A percentile compares a stretch with the other conserved stretches of the same genome.
These are phyloP conservation scores for Syzygium aromaticum DNA, from an alignment of 345 rosid genomes.

Conservation along the genomic window DNA sequence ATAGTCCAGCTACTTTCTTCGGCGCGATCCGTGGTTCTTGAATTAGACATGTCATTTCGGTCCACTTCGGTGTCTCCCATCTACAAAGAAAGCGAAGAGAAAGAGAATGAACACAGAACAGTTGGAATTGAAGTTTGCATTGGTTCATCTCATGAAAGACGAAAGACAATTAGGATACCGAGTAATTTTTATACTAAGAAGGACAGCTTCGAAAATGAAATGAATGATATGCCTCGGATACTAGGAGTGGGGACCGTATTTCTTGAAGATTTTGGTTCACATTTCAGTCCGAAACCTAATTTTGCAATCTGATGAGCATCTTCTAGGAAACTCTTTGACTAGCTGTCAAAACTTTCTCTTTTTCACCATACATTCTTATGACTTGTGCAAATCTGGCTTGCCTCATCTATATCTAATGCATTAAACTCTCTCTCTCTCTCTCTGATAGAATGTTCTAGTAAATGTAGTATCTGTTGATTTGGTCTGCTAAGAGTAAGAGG, in stretches of 20 bases:
- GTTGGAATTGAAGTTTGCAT: neutral
- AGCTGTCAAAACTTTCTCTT: neutral
- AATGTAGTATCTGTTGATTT: neutral
- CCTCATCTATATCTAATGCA: neutral
- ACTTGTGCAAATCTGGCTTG: neutral
- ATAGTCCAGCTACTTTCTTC: conserved; percentile 59
- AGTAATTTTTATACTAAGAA: neutral
- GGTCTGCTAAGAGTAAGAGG: neutral
- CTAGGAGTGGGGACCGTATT: neutral
- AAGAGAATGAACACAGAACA: neutral
- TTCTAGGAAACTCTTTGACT: neutral
- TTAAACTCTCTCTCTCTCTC: neutral
- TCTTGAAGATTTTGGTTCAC: neutral
- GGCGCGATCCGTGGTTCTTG: neutral
- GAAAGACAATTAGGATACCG: neutral
- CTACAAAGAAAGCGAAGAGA: neutral
- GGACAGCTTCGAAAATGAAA: neutral
- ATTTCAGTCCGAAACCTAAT: neutral
- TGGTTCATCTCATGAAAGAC: neutral
- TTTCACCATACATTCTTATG: neutral
- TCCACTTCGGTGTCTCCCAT: neutral
- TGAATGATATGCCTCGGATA: neutral
- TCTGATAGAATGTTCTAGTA: neutral
- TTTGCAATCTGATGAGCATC: neutral
- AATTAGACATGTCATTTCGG: neutral